These are phyloP conservation scores for Spergularia marina DNA, from an alignment of 148 eudicot species.

Conservation along the genomic window DNA sequence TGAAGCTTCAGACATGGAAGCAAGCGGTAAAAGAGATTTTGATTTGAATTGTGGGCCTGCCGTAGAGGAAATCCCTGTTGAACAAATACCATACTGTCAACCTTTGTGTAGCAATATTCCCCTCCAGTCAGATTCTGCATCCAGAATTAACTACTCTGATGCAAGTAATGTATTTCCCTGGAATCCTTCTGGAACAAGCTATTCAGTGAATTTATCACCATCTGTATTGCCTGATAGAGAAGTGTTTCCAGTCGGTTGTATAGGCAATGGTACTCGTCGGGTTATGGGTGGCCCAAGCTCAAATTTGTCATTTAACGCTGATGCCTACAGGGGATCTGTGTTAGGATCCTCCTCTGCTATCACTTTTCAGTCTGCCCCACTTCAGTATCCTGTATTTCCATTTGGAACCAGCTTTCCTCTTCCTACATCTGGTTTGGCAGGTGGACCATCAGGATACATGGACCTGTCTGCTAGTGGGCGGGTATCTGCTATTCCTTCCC, in stretches of 20 bases:
- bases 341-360: slow-evolving; percentile 77
- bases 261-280: slow-evolving; percentile 53
- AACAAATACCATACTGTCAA: slow-evolving; percentile 30
- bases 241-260: slow-evolving; percentile 42
- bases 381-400: slow-evolving; percentile 70
- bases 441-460: slow-evolving; percentile 52
- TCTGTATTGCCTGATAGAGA: slow-evolving; percentile 61
- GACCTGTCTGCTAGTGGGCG: slow-evolving; percentile 61
- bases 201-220: slow-evolving; percentile 55
- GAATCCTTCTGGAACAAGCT: slow-evolving; percentile 55
- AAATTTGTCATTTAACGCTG: slow-evolving; percentile 45
- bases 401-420: slow-evolving; percentile 59
- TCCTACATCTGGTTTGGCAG: slow-evolving; percentile 46
- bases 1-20: slow-evolving; percentile 49
- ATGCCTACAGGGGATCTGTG: slow-evolving; percentile 56
- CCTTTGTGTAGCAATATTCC: slow-evolving; percentile 35
- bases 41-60: slow-evolving; percentile 89
- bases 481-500: slow-evolving; percentile 53
- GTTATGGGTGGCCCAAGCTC: slow-evolving; percentile 45
- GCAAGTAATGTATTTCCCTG: slow-evolving; percentile 48
- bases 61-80: slow-evolving; percentile 47
- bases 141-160: slow-evolving; percentile 47
- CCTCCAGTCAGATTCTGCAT: slow-evolving; percentile 37
- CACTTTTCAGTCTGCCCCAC: slow-evolving; percentile 48
- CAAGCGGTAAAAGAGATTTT: slow-evolving; percentile 55